Percentiles rank a stretch among this genome's conserved stretches.
Conservation (phyloP, 2,329 filamentous ascomycete genomes). For the Calonectria pauciramosa region DNA sequence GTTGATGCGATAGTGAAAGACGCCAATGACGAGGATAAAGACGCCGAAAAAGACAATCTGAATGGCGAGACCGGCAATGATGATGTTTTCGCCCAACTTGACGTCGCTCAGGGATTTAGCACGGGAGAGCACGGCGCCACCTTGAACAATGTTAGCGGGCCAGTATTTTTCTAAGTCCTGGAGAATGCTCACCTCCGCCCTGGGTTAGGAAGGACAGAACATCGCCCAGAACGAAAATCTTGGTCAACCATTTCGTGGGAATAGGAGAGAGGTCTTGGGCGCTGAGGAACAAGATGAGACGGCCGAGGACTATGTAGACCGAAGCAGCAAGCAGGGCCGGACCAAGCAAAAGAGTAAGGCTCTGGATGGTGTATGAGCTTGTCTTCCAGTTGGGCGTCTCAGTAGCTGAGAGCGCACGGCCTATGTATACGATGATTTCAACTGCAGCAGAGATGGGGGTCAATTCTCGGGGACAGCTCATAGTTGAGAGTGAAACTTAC, state of each 20-base stretch:
- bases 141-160: neutral
- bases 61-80: neutral
- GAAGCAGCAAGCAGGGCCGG: slow-evolving; percentile 57
- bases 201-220: slow-evolving; percentile 55
- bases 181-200: slow-evolving; percentile 27
- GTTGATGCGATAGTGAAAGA: neutral
- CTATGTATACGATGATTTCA: slow-evolving; percentile 54
- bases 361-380: slow-evolving; percentile 53
- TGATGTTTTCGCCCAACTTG: neutral
- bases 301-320: slow-evolving; percentile 51
- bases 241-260: slow-evolving; percentile 47
- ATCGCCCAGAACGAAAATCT: slow-evolving; percentile 63
- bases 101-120: neutral
- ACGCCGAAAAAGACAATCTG: neutral
- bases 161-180: too few relatives aligned
- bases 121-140: neutral
- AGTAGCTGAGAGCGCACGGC: slow-evolving; percentile 57
- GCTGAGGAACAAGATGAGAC: neutral
- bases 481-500: slow-evolving; percentile 47
- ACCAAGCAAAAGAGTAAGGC: slow-evolving; percentile 50
- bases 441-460: slow-evolving; percentile 19
- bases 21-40: neutral
- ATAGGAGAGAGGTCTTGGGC: slow-evolving; percentile 10
- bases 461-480: neutral
- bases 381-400: slow-evolving; percentile 51